phyloP scores from a whole-genome alignment of 805 yeast species.

The Pichia eremophila region DNA sequence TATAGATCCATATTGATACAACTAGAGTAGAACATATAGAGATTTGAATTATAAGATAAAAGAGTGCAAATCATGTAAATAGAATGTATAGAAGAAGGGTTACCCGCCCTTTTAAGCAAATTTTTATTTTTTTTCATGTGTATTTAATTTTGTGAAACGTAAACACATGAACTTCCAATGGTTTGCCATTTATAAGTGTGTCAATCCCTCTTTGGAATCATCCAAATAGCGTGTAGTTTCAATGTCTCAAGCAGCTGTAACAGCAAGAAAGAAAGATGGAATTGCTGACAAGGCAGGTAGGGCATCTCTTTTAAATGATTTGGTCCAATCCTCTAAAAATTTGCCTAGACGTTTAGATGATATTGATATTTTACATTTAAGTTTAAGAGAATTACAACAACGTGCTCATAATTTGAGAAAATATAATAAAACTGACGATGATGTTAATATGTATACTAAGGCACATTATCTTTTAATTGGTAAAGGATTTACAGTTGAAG shows the following conservation, averaged over 20 bases:
- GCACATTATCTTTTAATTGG: constrained; percentile 87
- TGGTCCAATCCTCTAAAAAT: constrained; percentile 67
- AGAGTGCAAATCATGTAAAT: background rate
- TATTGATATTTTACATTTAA: constrained; percentile 71
- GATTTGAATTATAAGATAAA: no score
- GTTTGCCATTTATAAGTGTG: no score
- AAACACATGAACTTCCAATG: background rate
- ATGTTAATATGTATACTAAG: constrained; percentile 41
- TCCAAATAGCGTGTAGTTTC: no score
- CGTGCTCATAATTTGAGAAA: constrained; percentile 52
- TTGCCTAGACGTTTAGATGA: constrained; percentile 59
- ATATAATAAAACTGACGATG: constrained; percentile 27
- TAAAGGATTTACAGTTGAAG: constrained; percentile 81
- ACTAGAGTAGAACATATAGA: no score
- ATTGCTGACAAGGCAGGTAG: background rate
- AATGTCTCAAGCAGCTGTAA: constrained; percentile 1
- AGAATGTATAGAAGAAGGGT: background rate
- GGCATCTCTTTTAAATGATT: constrained; percentile 43
- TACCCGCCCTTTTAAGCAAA: constrained; percentile 1
- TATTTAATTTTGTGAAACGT: background rate
- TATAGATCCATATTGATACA: no score
- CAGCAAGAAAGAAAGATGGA: background rate
- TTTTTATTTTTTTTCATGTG: background rate
- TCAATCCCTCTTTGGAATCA: no score
- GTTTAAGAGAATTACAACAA: constrained; percentile 67